These are phyloP conservation scores for Citrus australasica DNA, from an alignment of 345 rosid species.

Conservation along the genomic window DNA sequence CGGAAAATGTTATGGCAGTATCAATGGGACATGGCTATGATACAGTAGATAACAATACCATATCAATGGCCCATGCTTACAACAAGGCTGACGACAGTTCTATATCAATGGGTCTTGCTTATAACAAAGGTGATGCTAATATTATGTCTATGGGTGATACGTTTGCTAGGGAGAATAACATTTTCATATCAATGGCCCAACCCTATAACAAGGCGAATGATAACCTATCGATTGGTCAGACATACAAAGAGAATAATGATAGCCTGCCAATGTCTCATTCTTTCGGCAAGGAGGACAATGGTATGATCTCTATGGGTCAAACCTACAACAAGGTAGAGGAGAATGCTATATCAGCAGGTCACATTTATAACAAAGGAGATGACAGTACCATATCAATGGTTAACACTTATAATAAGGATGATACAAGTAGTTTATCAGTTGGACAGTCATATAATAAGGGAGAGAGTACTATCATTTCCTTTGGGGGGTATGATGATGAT, in stretches of 20 bases:
- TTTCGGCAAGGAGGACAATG: conserved; percentile 37
- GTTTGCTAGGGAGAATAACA: conserved; percentile 34
- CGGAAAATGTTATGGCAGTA: conserved; percentile 30
- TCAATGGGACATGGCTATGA: conserved; percentile 30
- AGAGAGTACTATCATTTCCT: conserved; percentile 61
- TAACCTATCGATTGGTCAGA: conserved; percentile 27
- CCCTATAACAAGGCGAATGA: conserved; percentile 37
- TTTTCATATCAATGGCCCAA: conserved; percentile 44
- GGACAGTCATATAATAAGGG: conserved; percentile 44
- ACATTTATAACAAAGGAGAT: conserved; percentile 35
- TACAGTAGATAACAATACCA: conserved; percentile 23
- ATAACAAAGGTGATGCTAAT: conserved; percentile 24
- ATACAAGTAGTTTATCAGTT: conserved; percentile 23
- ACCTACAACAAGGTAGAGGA: conserved; percentile 38
- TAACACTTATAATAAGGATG: conserved; percentile 30
- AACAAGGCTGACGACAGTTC: conserved; percentile 26
- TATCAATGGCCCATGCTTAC: conserved; percentile 23
- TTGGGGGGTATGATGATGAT: conserved; percentile 59
- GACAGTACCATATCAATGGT: conserved; percentile 24
- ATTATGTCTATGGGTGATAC: conserved; percentile 33
- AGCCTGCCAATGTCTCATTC: conserved; percentile 32
- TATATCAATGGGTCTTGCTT: conserved; percentile 26
- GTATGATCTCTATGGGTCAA: conserved; percentile 46
- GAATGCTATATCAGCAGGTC: conserved; percentile 41
- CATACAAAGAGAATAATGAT: conserved; percentile 39